Conservation (phyloP, 1,139 yeast genomes). For the Schizosaccharomyces versatilis region DNA sequence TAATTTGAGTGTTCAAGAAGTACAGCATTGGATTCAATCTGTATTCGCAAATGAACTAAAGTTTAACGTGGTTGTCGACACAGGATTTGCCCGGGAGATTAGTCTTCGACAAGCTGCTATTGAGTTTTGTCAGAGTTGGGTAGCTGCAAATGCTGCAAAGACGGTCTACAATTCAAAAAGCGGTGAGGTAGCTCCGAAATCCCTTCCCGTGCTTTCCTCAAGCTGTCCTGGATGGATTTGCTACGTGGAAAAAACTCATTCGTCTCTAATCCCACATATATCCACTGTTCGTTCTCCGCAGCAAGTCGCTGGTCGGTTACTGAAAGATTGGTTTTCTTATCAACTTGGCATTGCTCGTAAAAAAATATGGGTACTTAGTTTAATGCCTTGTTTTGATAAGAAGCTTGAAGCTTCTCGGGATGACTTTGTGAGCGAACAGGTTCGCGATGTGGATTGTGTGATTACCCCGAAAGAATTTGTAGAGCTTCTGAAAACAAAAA, state of each 20-base stretch:
- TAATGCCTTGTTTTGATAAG: constrained; percentile 96
- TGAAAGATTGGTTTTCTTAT: constrained; percentile 35
- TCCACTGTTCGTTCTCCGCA: constrained; percentile 64
- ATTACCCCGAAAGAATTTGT: constrained; percentile 75
- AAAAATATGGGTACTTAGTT: constrained; percentile 50
- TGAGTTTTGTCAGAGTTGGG: constrained; percentile 22
- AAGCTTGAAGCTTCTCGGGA: constrained; percentile 84
- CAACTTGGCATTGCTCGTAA: constrained; percentile 20
- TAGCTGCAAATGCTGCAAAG: constrained; percentile 2
- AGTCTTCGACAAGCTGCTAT: constrained; percentile 40
- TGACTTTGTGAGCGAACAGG: constrained; percentile 26
- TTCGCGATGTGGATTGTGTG: constrained; percentile 72
- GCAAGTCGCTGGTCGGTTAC: constrained; percentile 64
- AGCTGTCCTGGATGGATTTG: constrained; percentile 95
- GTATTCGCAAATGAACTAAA: constrained; percentile 42
- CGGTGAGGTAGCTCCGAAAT: not conserved
- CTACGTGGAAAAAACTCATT: constrained; percentile 89
- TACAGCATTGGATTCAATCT: constrained; percentile 39
- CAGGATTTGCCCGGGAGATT: constrained; percentile 57
- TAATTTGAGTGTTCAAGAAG: constrained; percentile 28
- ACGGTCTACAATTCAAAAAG: not conserved
- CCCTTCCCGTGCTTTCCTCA: constrained; percentile 34
- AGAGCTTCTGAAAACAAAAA: constrained; percentile 38
- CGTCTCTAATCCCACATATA: constrained; percentile 41
- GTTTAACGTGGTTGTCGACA: constrained; percentile 58